These are phyloP conservation scores for Xylaria arbuscula DNA, from an alignment of 2,329 filamentous ascomycete genomes.

Conservation along the genomic window DNA sequence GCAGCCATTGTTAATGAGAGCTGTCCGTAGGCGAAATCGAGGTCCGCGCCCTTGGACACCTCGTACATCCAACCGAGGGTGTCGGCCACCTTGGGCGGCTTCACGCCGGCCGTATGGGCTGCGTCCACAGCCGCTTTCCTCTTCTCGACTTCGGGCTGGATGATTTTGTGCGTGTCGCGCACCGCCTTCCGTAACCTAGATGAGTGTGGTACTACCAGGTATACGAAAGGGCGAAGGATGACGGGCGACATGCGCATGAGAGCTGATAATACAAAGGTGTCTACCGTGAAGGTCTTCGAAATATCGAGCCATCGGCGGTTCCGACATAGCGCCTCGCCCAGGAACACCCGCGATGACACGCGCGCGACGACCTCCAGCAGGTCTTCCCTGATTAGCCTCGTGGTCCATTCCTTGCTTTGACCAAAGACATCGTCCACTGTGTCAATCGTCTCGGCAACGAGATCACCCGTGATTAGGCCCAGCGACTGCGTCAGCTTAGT, in stretches of 20 bases:
- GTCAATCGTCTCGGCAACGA: constrained; percentile 51
- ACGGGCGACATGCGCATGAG: constrained; percentile 56
- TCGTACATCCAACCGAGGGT: constrained; percentile 59
- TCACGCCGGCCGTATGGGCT: constrained; percentile 44
- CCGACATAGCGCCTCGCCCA: constrained; percentile 58
- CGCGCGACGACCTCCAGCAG: constrained; percentile 59
- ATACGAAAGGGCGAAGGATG: constrained; percentile 55
- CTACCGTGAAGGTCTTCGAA: constrained; percentile 56
- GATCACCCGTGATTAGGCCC: constrained; percentile 50
- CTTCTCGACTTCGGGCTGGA: constrained; percentile 48
- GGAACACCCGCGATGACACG: constrained; percentile 61
- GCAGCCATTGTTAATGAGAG: constrained; percentile 54
- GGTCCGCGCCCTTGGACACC: constrained; percentile 47
- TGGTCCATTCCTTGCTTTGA: constrained; percentile 54
- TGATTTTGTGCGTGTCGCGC: constrained; percentile 52
- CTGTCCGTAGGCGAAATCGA: constrained; percentile 52
- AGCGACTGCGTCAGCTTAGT: constrained; percentile 51
- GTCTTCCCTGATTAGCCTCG: constrained; percentile 51
- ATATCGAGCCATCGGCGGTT: constrained; percentile 60
- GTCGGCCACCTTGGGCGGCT: constrained; percentile 52
- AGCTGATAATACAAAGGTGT: constrained; percentile 52
- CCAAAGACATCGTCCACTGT: constrained; percentile 51
- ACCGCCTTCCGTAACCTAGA: constrained; percentile 53
- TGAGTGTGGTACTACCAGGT: constrained; percentile 58
- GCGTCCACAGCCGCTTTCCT: constrained; percentile 46